These are phyloP conservation scores for Carex parvula DNA, from an alignment of 176 grass and related monocot genomes.

Conservation along the genomic window DNA sequence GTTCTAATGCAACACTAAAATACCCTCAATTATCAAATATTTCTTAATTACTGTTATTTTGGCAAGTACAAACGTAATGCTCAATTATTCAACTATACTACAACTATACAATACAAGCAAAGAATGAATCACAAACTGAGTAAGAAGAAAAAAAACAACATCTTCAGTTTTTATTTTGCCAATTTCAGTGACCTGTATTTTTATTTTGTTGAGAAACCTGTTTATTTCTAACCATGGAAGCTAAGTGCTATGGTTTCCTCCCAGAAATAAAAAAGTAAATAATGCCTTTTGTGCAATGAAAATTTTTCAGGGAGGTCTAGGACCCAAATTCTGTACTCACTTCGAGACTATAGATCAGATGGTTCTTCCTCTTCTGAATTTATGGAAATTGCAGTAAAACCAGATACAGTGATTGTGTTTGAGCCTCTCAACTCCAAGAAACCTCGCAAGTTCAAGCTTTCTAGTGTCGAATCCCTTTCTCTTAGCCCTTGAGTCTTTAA, in stretches of 20 bases:
- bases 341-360: constrained; percentile 25
- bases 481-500: constrained; percentile 17
- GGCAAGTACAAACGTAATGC: background rate
- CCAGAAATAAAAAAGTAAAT: too few relatives aligned
- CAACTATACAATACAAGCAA: background rate
- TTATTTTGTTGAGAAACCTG: background rate
- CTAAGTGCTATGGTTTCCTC: background rate
- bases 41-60: background rate
- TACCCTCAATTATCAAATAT: background rate
- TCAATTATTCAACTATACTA: background rate
- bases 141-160: too few relatives aligned
- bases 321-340: constrained; percentile 26
- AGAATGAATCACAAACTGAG: background rate
- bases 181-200: too few relatives aligned
- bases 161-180: too few relatives aligned
- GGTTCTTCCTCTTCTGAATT: constrained; percentile 27
- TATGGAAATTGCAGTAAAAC: constrained; percentile 26
- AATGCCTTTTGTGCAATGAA: background rate
- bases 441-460: constrained; percentile 34
- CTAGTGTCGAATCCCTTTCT: constrained; percentile 4
- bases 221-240: background rate
- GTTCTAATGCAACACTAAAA: too few relatives aligned
- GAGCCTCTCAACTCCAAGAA: constrained; percentile 27
- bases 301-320: constrained; percentile 24
- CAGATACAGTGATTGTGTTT: constrained; percentile 26